A percentile compares a stretch with the other conserved stretches of the same genome.
These are phyloP conservation scores for Botrytis byssoidea DNA, from an alignment of 2,329 filamentous ascomycete species.

Conservation along the genomic window DNA sequence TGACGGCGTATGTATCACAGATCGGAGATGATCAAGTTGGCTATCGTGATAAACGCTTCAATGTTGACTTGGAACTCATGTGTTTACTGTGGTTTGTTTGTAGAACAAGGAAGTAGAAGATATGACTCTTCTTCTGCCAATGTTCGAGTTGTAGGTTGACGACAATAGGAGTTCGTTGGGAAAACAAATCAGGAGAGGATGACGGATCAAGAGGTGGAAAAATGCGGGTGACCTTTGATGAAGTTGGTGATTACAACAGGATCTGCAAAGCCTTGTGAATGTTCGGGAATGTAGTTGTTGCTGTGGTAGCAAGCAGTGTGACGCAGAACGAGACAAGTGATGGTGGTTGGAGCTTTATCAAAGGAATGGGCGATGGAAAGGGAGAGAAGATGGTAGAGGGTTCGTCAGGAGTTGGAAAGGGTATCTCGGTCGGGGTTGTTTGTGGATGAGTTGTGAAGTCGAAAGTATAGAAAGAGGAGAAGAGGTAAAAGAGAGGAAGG, in stretches of 20 bases:
- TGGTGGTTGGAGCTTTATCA: constrained; percentile 18
- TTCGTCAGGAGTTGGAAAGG: constrained; percentile 33
- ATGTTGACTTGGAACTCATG: constrained; percentile 44
- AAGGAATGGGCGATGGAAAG: constrained; percentile 23
- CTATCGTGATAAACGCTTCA: constrained; percentile 42
- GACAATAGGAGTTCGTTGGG: constrained; percentile 1
- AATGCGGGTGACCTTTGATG: constrained; percentile 11
- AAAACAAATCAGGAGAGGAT: background rate
- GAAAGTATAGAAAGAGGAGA: constrained; percentile 27
- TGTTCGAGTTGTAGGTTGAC: constrained; percentile 18
- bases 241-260: constrained; percentile 17
- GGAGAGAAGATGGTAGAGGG: constrained; percentile 21
- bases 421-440: constrained; percentile 9
- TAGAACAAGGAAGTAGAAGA: constrained; percentile 47
- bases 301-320: constrained; percentile 28
- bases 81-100: constrained; percentile 41
- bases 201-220: constrained; percentile 4
- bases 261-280: constrained; percentile 23
- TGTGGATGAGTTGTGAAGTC: constrained; percentile 23
- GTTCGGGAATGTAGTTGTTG: constrained; percentile 28
- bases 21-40: constrained; percentile 35
- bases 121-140: constrained; percentile 47
- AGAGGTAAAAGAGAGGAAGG: constrained; percentile 38
- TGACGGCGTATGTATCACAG: constrained; percentile 20
- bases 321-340: constrained; percentile 29